phyloP scores from a whole-genome alignment of 768 basidiomycete species.

The Leccinum pellstonianum region DNA sequence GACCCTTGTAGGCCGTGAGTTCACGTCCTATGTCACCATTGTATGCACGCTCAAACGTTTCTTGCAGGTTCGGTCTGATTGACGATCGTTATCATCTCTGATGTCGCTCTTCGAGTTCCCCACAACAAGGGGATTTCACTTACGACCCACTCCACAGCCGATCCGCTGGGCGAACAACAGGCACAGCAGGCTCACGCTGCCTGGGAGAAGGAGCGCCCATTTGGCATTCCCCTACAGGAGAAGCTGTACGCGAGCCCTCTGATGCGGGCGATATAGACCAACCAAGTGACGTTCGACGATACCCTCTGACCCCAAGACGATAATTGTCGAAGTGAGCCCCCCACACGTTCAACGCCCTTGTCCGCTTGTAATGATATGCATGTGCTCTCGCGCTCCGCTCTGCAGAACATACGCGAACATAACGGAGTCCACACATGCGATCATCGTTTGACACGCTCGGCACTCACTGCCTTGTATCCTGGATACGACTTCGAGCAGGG shows the following conservation, averaged over 20 bases:
- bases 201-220: constrained; percentile 15
- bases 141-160: constrained; percentile 10
- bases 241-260: constrained; percentile 45
- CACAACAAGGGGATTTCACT: not conserved
- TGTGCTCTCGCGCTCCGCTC: not conserved
- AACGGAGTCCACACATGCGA: constrained; percentile 72
- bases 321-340: constrained; percentile 54
- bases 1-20: constrained; percentile 17
- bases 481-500: constrained; percentile 51
- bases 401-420: constrained; percentile 65
- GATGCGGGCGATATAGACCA: constrained; percentile 58
- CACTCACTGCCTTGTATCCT: constrained; percentile 41
- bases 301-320: constrained; percentile 27
- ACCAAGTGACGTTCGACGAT: constrained; percentile 49
- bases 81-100: constrained; percentile 36
- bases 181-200: constrained; percentile 35
- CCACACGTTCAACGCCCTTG: not conserved
- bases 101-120: not conserved
- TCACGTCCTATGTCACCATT: not conserved
- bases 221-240: constrained; percentile 19
- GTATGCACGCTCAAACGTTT: not conserved
- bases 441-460: constrained; percentile 49
- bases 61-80: constrained; percentile 26
- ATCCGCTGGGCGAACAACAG: constrained; percentile 51
- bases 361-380: not conserved